Evolutionary conservation across 768 basidiomycete species (phyloP).

Genomic region (Lactifluus subvellereus): DNA sequence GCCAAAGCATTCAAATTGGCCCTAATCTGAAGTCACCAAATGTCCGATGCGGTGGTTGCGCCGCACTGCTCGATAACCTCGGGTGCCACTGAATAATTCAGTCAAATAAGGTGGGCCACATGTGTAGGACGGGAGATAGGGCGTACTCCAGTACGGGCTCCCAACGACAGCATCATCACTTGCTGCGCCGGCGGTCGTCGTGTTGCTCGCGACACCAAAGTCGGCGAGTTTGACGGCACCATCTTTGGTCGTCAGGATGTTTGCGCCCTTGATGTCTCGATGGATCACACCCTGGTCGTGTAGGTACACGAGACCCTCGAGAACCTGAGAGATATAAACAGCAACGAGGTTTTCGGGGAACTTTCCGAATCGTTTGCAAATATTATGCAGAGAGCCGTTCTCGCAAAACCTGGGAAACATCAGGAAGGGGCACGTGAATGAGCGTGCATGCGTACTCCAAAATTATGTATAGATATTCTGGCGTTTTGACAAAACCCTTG

Average conservation of each 20-base stretch:
- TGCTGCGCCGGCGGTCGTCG: conserved; percentile 59
- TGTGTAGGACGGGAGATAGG: background rate
- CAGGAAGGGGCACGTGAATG: background rate
- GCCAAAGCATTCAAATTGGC: background rate
- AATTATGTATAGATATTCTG: conserved; percentile 93
- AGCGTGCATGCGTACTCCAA: conserved; percentile 60
- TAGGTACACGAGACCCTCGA: conserved; percentile 92
- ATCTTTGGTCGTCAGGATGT: conserved; percentile 98
- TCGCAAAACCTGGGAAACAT: conserved; percentile 75
- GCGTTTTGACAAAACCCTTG: conserved; percentile 94
- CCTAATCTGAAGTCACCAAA: conserved; percentile 56
- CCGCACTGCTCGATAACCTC: conserved; percentile 98
- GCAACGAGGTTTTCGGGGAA: conserved; percentile 97
- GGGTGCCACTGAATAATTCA: conserved; percentile 70
- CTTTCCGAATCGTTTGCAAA: conserved; percentile 96
- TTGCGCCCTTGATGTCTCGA: conserved; percentile 98
- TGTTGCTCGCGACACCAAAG: conserved; percentile 89
- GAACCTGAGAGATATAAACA: conserved; percentile 93
- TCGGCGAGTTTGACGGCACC: conserved; percentile 98
- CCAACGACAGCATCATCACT: conserved; percentile 92
- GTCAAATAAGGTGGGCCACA: background rate
- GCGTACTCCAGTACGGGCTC: conserved; percentile 93
- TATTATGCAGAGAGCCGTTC: conserved; percentile 93
- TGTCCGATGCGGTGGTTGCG: conserved; percentile 94
- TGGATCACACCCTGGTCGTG: conserved; percentile 99